Base-by-base conservation (phyloP, 768 basidiomycete genomes). In the Panus rudis region DNA sequence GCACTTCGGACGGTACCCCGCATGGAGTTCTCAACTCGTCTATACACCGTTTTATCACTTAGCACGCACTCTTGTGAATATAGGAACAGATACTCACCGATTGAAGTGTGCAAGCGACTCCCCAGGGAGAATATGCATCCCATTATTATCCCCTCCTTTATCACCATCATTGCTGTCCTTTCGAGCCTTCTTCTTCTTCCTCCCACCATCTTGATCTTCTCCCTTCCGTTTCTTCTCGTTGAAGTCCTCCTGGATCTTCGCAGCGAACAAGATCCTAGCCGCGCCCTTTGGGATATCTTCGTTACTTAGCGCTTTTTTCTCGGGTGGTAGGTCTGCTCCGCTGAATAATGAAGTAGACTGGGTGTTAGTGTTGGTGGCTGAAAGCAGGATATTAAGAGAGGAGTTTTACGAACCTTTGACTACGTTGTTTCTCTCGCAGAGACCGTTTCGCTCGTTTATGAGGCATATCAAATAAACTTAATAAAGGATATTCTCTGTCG, bases 81-180 rank as follows among this genome's bases (percentile, higher is more conserved):
- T n/a, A 30, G 28, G 10, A 30, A 30, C 10, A 16, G 10, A 30
- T 11, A 59, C 75, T 40, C 52, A 86, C 86, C 76, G 69, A 59
- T 87, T 83, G 60, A 88, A 90, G 63, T 86, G 81, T 42, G 75
- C 70, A 41, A 89, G 70, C 1, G 84, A 79, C 60, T 90, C 87
- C 33, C 81, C 78, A 0, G 77, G 75, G 44, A 72, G 67, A 22
- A 85, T 86, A 35, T 54, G 65, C 30, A 81, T 55, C 32, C 24
- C 20, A 13, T 21, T 38, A 41, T 46, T 47, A 48, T 39, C 31
- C 26, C 11, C 23, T 4, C 40, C 49, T 13, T 37, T 26, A 3
- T 37, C 47, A 12, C 37, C 48, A 2, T 41, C 37, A 33, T 39
- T 6, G 23, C 38, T 31, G 24, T 16, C 25, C 46, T 42, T 48